Conservation (phyloP, 2,329 filamentous ascomycete genomes). For the Drechslera avenae region DNA sequence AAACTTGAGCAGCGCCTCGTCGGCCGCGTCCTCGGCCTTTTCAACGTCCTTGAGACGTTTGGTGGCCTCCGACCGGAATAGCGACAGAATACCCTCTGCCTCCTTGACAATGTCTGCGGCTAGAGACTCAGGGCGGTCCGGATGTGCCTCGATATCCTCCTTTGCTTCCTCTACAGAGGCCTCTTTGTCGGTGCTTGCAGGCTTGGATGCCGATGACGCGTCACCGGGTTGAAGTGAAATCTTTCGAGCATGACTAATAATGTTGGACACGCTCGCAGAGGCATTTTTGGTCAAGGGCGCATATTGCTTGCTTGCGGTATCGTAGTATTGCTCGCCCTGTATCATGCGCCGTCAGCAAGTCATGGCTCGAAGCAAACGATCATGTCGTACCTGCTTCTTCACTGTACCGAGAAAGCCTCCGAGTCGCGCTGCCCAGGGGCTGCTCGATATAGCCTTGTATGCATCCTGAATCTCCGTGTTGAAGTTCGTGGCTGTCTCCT, state of each 20-base stretch:
- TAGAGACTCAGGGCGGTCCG: constrained; percentile 52
- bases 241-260: constrained; percentile 74
- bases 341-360: constrained; percentile 5
- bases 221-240: constrained; percentile 62
- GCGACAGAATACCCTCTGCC: constrained; percentile 71
- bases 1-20: constrained; percentile 91
- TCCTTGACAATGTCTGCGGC: constrained; percentile 59
- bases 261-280: constrained; percentile 74
- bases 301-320: constrained; percentile 82
- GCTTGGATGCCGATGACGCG: constrained; percentile 25
- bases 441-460: constrained; percentile 89
- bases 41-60: constrained; percentile 89
- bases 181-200: constrained; percentile 22
- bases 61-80: constrained; percentile 76
- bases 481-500: constrained; percentile 58
- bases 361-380: neutral
- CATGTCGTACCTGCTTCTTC: constrained; percentile 77
- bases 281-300: constrained; percentile 80
- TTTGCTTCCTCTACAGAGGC: constrained; percentile 12
- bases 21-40: constrained; percentile 90
- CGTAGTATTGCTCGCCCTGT: constrained; percentile 84
- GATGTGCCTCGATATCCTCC: constrained; percentile 37
- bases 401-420: constrained; percentile 89
- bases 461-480: constrained; percentile 92
- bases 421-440: constrained; percentile 86